Base-by-base conservation (phyloP, 306 rosid genomes). In the Geum urbanum region DNA sequence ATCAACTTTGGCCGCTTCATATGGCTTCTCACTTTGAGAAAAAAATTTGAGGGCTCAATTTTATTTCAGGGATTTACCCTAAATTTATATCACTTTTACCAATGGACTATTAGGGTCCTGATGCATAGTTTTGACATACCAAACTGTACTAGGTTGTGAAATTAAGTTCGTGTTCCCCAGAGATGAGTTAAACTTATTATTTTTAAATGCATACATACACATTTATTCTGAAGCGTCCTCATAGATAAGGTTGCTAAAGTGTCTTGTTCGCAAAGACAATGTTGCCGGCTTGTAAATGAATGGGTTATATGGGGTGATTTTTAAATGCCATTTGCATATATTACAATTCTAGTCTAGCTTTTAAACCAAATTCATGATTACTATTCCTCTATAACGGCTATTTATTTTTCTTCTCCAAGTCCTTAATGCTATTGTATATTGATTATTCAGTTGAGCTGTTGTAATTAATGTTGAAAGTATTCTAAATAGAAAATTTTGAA, bases 1-100 rank as follows among this genome's bases (percentile, higher is more conserved):
- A n/a, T n/a, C n/a, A n/a, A n/a, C n/a, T n/a, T n/a, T n/a, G n/a
- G n/a, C n/a, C n/a, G n/a, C n/a, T n/a, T n/a, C 65, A 56, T 41
- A 70, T 56, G 55, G 15, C 53, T 56, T 44, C 66, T 70, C 19
- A 5, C 46, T 44, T 56, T n/a, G 7, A 41, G 7, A n/a, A n/a
- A n/a, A n/a, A 24, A 44, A 12, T 6, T 55, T 27, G 9, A n/a
- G 74, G 65, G n/a, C 32, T 70, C 65, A 56, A 22, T 44, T 56
- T 44, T 0, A 43, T 44, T 70, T 44, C 74, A 24, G 74, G 55
- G 65, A 15, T 43, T 61, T 16, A 35, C 41, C 47, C 46, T 35
- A 67, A 15, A 67, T 49, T 14, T 2, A 48, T 45, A 7, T 14
- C 4, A 0, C 27, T 14, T 13, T 46, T 24, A 24, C 56, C 43